Base-by-base conservation (phyloP, 2,329 filamentous ascomycete species). In the Xylaria arbuscula region DNA sequence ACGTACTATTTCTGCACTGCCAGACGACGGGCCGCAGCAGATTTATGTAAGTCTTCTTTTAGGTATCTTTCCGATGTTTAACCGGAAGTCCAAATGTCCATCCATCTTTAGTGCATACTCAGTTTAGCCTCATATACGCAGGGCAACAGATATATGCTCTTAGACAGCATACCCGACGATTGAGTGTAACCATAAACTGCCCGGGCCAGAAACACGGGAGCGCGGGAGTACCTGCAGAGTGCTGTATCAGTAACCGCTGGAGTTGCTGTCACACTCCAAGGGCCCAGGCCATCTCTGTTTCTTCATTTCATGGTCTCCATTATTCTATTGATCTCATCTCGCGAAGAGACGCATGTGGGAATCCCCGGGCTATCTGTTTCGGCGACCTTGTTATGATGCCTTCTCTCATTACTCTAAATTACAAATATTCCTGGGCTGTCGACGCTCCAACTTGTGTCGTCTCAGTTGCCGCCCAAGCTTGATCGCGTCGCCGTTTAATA, bases 11-110 rank as follows among this genome's bases (percentile, higher is more conserved):
- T 10, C 28, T 28, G 28, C 28, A 28, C 28, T 28, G 28, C 28
- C 28, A 28, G 28, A 28, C 5, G 28, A 28, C 28, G 28, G 28
- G 28, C 28, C 47, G 10, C n/a, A 54, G 24, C 34, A 32, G 15
- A 7, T 17, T 45, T 45, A n/a, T n/a, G n/a, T n/a, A 7, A 45
- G 40, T 17, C 7, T 45, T 11, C 40, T 22, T 69, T 64, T 58
- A 64, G 17, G 45, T 67, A 24, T 69, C 64, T 66, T 61, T 54
- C 61, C 63, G 63, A 34, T 22, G 57, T 69, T 70, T 62, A 67
- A 53, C 65, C 57, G 67, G 40, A 15, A 6, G 7, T 45, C 28
- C 28, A 28, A 7, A 10, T 40, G 9, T 40, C 9, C 8, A 7
- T 9, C 13, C 8, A 40, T 5, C 13, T 8, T 45, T 45, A 17